These are phyloP conservation scores for Hemileccinum rubropunctum DNA, from an alignment of 768 basidiomycete species.

Conservation along the genomic window DNA sequence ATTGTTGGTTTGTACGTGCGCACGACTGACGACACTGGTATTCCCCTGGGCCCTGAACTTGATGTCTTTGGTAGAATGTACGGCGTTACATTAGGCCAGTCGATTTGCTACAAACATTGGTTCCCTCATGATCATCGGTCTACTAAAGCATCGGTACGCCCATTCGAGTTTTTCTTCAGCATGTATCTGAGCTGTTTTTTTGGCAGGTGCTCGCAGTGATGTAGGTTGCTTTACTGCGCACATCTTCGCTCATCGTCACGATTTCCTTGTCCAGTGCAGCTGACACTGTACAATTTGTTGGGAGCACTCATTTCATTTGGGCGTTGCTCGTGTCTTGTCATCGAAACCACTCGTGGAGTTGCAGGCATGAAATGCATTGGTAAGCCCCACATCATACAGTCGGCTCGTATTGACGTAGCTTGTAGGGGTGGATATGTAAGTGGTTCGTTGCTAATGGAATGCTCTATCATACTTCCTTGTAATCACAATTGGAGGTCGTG, in stretches of 20 bases:
- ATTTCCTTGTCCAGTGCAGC: neutral
- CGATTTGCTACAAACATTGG: too few relatives aligned
- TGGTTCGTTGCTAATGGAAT: neutral
- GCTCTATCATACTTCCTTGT: neutral
- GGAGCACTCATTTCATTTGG: constrained; percentile 1
- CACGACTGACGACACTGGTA: too few relatives aligned
- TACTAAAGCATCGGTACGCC: constrained; percentile 5
- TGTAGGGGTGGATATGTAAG: constrained; percentile 10
- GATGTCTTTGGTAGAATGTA: constrained; percentile 8
- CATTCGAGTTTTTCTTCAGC: neutral
- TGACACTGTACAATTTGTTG: constrained; percentile 6
- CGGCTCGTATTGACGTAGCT: neutral
- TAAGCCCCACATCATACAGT: neutral
- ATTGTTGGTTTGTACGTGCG: constrained; percentile 3
- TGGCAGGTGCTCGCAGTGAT: constrained; percentile 2
- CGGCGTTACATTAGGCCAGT: constrained; percentile 11
- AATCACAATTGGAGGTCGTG: neutral
- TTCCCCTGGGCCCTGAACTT: neutral
- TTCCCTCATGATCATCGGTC: constrained; percentile 8
- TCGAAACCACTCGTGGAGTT: neutral
- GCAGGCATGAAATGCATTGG: neutral
- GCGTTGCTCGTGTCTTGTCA: neutral
- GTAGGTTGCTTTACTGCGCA: constrained; percentile 6
- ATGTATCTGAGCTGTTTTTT: too few relatives aligned
- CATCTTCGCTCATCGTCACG: neutral